phyloP scores from a whole-genome alignment of 2,329 filamentous ascomycete species.

The Verticillium dahliae region DNA sequence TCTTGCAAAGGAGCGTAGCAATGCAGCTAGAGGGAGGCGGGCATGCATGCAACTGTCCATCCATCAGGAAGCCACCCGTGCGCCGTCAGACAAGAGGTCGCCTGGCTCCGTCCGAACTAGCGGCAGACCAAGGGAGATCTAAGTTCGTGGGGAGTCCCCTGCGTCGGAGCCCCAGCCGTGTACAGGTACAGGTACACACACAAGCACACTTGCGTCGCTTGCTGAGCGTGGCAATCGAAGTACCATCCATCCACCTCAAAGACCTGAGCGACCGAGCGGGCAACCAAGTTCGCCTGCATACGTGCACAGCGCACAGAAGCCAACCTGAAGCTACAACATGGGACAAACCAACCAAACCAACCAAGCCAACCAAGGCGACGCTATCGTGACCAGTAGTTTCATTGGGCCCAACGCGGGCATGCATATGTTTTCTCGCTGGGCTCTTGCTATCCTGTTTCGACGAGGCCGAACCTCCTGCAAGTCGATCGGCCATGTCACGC shows the following conservation, averaged over 20 bases:
- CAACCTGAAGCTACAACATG: neutral
- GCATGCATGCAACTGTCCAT: neutral
- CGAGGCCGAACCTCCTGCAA: neutral
- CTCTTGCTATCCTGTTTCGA: neutral
- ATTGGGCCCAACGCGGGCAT: neutral
- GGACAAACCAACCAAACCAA: neutral
- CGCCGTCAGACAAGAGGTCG: neutral
- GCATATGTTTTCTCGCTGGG: neutral
- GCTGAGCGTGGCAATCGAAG: neutral
- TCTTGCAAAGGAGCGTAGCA: neutral
- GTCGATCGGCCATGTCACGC: neutral
- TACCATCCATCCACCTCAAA: neutral
- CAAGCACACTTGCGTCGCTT: neutral
- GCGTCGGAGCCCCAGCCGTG: neutral
- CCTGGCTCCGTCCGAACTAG: neutral
- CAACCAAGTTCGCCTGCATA: too few relatives aligned
- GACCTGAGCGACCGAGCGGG: neutral
- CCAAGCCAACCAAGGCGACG: neutral
- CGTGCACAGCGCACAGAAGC: neutral
- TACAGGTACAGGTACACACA: too few relatives aligned
- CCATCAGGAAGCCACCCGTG: neutral
- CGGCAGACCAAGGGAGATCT: neutral
- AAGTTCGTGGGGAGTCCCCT: neutral
- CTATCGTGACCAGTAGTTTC: neutral
- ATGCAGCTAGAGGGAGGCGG: neutral